phyloP scores from a whole-genome alignment of 2,329 filamentous ascomycete species.

The Geosmithia morbida region DNA sequence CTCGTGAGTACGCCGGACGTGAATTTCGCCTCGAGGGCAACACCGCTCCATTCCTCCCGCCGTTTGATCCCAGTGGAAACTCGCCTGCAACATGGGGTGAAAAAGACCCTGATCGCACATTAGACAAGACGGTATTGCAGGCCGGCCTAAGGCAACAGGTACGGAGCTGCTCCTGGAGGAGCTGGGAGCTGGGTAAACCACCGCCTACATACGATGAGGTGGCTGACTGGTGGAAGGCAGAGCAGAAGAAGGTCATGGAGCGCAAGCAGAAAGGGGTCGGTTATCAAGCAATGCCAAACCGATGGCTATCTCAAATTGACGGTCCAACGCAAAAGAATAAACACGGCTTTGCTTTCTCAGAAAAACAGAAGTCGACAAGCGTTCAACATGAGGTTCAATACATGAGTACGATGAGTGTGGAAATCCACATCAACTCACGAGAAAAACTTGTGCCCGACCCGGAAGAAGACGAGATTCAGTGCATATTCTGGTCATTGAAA shows the following conservation, averaged over 20 bases:
- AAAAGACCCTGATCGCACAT: constrained; percentile 24
- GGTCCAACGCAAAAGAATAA: constrained; percentile 72
- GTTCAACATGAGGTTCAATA: constrained; percentile 78
- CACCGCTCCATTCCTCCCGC: constrained; percentile 64
- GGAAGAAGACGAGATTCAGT: constrained; percentile 75
- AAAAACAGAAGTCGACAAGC: constrained; percentile 58
- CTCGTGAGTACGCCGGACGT: constrained; percentile 73
- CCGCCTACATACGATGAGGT: constrained; percentile 64
- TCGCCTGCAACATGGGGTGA: constrained; percentile 41
- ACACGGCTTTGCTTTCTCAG: constrained; percentile 75
- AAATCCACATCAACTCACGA: constrained; percentile 81
- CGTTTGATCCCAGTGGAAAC: constrained; percentile 52
- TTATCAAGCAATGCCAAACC: constrained; percentile 9
- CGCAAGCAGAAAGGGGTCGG: background rate
- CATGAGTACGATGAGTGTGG: constrained; percentile 93
- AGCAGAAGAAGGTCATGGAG: background rate
- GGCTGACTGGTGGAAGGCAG: constrained; percentile 41
- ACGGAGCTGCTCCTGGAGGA: constrained; percentile 34
- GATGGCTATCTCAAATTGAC: constrained; percentile 68
- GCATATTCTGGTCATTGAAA: constrained; percentile 82
- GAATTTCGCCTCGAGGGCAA: constrained; percentile 68
- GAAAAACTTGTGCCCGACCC: constrained; percentile 75
- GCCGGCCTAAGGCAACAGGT: constrained; percentile 30
- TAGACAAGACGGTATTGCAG: constrained; percentile 36
- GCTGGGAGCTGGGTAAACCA: constrained; percentile 62